Conservation (phyloP, 371 early-diverging fungal genomes). For the Rhizopus stolonifer region DNA sequence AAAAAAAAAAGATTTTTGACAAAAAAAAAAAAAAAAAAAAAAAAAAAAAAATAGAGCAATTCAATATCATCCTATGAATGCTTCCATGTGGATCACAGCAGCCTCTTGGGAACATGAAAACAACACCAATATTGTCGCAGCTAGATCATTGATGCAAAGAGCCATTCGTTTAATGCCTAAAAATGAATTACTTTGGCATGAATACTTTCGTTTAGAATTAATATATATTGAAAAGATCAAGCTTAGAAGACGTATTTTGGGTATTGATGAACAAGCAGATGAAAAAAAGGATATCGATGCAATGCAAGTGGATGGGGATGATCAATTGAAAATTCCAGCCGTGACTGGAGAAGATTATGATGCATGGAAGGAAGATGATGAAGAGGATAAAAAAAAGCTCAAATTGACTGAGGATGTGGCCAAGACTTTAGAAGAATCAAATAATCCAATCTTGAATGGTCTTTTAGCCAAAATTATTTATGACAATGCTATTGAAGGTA, state of each 20-base stretch:
- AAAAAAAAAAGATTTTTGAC: too few species aligned
- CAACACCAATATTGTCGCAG: conserved; percentile 79
- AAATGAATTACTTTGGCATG: conserved; percentile 76
- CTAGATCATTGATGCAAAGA: conserved; percentile 85
- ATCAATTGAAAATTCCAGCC: conserved; percentile 45
- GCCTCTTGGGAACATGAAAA: conserved; percentile 87
- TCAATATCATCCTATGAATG: conserved; percentile 80
- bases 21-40: background rate
- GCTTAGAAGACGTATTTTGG: conserved; percentile 77
- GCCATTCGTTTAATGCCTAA: conserved; percentile 82
- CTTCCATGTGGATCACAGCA: conserved; percentile 87
- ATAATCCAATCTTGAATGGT: conserved; percentile 76
- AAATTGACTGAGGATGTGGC: conserved; percentile 43
- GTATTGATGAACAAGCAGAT: conserved; percentile 49
- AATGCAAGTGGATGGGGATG: conserved; percentile 27
- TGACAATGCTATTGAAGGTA: conserved; percentile 79
- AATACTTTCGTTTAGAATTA: conserved; percentile 91
- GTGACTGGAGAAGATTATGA: conserved; percentile 61
- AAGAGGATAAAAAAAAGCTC: conserved; percentile 25
- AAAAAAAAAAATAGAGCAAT: conserved; percentile 61
- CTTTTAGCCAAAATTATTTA: conserved; percentile 81
- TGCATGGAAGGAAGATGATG: conserved; percentile 37
- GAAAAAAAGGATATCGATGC: conserved; percentile 39
- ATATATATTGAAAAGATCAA: conserved; percentile 86
- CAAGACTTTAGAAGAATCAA: conserved; percentile 48